phyloP scores from a whole-genome alignment of 2,329 filamentous ascomycete species.

The Myriosclerotinia duriaeana region DNA sequence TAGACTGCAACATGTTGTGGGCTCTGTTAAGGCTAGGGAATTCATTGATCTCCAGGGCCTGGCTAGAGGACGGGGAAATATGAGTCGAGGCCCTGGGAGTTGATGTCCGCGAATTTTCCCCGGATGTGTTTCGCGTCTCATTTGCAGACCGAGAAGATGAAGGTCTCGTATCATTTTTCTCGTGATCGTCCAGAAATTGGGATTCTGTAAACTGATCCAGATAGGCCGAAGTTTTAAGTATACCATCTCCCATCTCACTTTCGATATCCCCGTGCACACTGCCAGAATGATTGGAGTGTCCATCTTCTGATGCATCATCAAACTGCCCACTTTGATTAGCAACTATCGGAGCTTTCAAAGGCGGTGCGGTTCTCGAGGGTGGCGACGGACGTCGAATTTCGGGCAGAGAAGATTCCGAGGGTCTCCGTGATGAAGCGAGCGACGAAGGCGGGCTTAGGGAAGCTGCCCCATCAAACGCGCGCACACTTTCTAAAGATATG shows the following conservation, averaged over 20 bases:
- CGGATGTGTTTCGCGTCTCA: slow-evolving; percentile 4
- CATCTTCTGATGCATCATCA: slow-evolving; percentile 42
- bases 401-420: slow-evolving; percentile 29
- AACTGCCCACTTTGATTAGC: slow-evolving; percentile 39
- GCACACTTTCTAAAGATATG: slow-evolving; percentile 42
- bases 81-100: slow-evolving; percentile 55
- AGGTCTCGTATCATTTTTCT: slow-evolving; percentile 39
- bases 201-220: slow-evolving; percentile 40
- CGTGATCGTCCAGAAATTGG: slow-evolving; percentile 34
- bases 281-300: slow-evolving; percentile 31
- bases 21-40: not conserved
- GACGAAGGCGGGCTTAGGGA: slow-evolving; percentile 29
- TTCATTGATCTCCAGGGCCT: slow-evolving; percentile 3
- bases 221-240: slow-evolving; percentile 38
- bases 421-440: slow-evolving; percentile 26
- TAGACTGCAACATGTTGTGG: slow-evolving; percentile 34
- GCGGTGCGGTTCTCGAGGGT: not conserved
- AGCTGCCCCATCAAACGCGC: slow-evolving; percentile 27
- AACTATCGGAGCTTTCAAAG: slow-evolving; percentile 30
- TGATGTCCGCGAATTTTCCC: slow-evolving; percentile 13
- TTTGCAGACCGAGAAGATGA: slow-evolving; percentile 20
- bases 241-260: slow-evolving; percentile 34
- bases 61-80: slow-evolving; percentile 36
- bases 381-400: slow-evolving; percentile 14
- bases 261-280: slow-evolving; percentile 28